These are phyloP conservation scores for Nicotiana rustica DNA, from an alignment of 305 asterid species.

Conservation along the genomic window DNA sequence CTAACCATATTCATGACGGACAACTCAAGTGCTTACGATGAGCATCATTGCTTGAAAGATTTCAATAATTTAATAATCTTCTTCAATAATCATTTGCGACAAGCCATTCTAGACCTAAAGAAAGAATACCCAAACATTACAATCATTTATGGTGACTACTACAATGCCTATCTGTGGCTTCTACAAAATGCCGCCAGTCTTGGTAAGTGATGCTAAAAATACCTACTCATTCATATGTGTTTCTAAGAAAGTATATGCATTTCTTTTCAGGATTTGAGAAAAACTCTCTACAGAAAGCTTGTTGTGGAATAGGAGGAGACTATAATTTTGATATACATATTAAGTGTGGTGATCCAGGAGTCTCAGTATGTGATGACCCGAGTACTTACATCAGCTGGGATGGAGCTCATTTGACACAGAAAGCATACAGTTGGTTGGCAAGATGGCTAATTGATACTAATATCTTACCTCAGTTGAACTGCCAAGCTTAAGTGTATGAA, in stretches of 20 bases:
- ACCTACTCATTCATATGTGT: neutral
- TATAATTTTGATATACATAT: slow-evolving; percentile 23
- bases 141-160: slow-evolving; percentile 46
- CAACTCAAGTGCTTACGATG: slow-evolving; percentile 38
- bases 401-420: slow-evolving; percentile 51
- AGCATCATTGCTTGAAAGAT: slow-evolving; percentile 41
- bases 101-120: slow-evolving; percentile 38
- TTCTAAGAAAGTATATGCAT: too few relatives aligned
- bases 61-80: slow-evolving; percentile 33
- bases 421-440: slow-evolving; percentile 41
- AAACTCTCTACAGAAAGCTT: slow-evolving; percentile 34
- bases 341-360: slow-evolving; percentile 44
- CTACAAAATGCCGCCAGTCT: neutral
- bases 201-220: slow-evolving; percentile 25
- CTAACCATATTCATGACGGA: slow-evolving; percentile 39
- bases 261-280: slow-evolving; percentile 37
- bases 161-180: slow-evolving; percentile 39
- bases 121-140: slow-evolving; percentile 32
- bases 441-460: slow-evolving; percentile 28
- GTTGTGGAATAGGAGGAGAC: slow-evolving; percentile 46
- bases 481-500: neutral
- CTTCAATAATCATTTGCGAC: slow-evolving; percentile 42
- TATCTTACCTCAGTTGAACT: neutral
- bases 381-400: slow-evolving; percentile 45
- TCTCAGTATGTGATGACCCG: slow-evolving; percentile 39